Percentiles rank a stretch among this genome's conserved stretches.
Evolutionary conservation across 2,329 filamentous ascomycete genomes (phyloP).

Genomic region (Malbranchea zuffiana): DNA sequence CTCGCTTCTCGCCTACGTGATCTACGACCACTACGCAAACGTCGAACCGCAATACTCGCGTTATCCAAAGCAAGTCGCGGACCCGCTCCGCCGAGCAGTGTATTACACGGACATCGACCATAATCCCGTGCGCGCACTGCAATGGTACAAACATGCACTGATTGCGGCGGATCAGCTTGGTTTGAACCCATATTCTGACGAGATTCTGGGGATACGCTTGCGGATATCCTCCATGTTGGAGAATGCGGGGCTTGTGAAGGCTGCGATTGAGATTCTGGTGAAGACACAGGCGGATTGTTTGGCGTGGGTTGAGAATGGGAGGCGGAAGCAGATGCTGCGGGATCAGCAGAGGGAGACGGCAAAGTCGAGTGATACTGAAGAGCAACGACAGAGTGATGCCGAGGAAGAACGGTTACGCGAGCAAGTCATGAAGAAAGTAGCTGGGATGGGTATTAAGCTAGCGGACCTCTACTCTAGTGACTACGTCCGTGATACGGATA

Average conservation of each 20-base stretch:
- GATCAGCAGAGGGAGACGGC: slow-evolving; percentile 13
- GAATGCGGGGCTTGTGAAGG: slow-evolving; percentile 57
- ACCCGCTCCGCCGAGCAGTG: slow-evolving; percentile 66
- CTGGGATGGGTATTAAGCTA: slow-evolving; percentile 71
- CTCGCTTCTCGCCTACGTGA: slow-evolving; percentile 30
- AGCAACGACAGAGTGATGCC: slow-evolving; percentile 16
- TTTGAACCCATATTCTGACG: slow-evolving; percentile 82
- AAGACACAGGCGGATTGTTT: slow-evolving; percentile 60
- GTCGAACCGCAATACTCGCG: slow-evolving; percentile 33
- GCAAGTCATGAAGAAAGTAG: slow-evolving; percentile 49
- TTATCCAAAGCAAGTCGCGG: slow-evolving; percentile 36
- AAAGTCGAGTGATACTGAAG: slow-evolving; percentile 4
- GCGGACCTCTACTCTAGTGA: slow-evolving; percentile 71
- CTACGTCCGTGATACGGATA: slow-evolving; percentile 61
- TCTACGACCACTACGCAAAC: slow-evolving; percentile 35
- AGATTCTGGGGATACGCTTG: slow-evolving; percentile 80
- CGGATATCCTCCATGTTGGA: slow-evolving; percentile 71
- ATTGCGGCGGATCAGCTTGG: slow-evolving; percentile 59
- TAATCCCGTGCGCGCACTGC: slow-evolving; percentile 65
- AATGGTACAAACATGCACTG: slow-evolving; percentile 73
- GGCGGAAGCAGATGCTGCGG: slow-evolving; percentile 17
- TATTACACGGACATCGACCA: slow-evolving; percentile 73
- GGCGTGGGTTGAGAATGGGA: slow-evolving; percentile 26
- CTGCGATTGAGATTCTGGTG: slow-evolving; percentile 67
- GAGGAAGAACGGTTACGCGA: slow-evolving; percentile 40